phyloP scores from a whole-genome alignment of 1,284 basidiomycete species.

The Volvariella surrecta region DNA sequence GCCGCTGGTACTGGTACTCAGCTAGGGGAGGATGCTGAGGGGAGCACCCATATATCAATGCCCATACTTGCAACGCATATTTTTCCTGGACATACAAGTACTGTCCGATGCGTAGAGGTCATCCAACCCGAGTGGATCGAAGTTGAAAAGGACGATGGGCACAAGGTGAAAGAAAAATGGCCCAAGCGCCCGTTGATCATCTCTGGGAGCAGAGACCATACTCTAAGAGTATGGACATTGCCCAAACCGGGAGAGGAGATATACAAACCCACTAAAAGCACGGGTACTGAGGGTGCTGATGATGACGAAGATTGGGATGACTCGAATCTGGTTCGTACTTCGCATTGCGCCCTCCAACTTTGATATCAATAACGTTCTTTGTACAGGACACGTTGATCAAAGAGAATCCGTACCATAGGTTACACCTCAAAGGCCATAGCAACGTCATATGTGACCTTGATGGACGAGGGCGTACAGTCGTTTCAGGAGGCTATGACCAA shows the following conservation, averaged over 20 bases:
- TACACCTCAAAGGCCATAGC: conserved; percentile 80
- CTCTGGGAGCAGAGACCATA: conserved; percentile 88
- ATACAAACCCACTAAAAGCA: conserved; percentile 54
- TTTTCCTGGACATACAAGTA: conserved; percentile 91
- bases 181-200: conserved; percentile 84
- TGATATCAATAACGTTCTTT: conserved; percentile 9
- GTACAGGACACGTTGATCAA: conserved; percentile 54
- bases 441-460: conserved; percentile 90
- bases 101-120: conserved; percentile 85
- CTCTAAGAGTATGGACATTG: conserved; percentile 84
- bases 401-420: conserved; percentile 85
- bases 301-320: conserved; percentile 59
- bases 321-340: conserved; percentile 41
- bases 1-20: no score
- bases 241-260: conserved; percentile 74
- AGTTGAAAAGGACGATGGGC: conserved; percentile 51
- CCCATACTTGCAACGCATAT: conserved; percentile 79
- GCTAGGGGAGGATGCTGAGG: no score
- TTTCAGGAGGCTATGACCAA: conserved; percentile 94
- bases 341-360: conserved; percentile 4
- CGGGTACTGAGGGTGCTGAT: no score
- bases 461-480: conserved; percentile 79
- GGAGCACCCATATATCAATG: no score
- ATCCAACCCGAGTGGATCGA: conserved; percentile 81
- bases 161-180: conserved; percentile 63